Conservation (phyloP, 208 protist species). For the Wallacemonas rigidus region DNA sequence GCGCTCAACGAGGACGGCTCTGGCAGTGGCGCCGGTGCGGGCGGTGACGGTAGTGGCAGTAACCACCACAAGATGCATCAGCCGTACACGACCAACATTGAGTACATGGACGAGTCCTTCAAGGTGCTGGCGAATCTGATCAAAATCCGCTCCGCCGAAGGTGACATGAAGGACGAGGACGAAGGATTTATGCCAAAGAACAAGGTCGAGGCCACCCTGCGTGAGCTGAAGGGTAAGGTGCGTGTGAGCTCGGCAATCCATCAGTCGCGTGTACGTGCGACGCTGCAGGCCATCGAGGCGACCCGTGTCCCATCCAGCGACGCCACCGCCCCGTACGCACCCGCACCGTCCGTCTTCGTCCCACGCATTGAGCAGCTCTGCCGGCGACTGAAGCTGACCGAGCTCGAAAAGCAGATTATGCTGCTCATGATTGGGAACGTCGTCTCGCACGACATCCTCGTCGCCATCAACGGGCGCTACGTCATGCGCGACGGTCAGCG, state of each 20-base stretch:
- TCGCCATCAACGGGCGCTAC: constrained; percentile 89
- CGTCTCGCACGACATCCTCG: constrained; percentile 88
- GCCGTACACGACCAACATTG: constrained; percentile 86
- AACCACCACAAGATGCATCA: constrained; percentile 9
- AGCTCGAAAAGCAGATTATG: constrained; percentile 91
- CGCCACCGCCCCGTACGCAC: background rate
- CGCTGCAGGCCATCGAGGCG: constrained; percentile 25
- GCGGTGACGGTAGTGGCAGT: constrained; percentile 9
- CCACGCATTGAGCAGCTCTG: constrained; percentile 89
- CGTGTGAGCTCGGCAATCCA: constrained; percentile 69
- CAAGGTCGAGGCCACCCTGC: constrained; percentile 80
- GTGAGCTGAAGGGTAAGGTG: constrained; percentile 84
- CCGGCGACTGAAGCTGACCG: constrained; percentile 62
- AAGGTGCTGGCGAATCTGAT: constrained; percentile 85
- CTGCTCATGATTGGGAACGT: constrained; percentile 85
- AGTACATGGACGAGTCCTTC: constrained; percentile 93
- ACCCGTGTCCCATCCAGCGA: background rate
- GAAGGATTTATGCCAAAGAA: constrained; percentile 69
- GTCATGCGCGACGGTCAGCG: constrained; percentile 84
- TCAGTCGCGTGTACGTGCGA: constrained; percentile 66
- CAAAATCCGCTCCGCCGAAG: constrained; percentile 81
- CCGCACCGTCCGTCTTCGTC: constrained; percentile 37
- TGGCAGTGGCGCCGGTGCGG: background rate
- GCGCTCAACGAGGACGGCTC: background rate
- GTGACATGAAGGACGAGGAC: constrained; percentile 92